A percentile compares a stretch with the other conserved stretches of the same genome.
These are phyloP conservation scores for Ascochyta clinopodiicola DNA, from an alignment of 2,329 filamentous ascomycete species.

Conservation along the genomic window DNA sequence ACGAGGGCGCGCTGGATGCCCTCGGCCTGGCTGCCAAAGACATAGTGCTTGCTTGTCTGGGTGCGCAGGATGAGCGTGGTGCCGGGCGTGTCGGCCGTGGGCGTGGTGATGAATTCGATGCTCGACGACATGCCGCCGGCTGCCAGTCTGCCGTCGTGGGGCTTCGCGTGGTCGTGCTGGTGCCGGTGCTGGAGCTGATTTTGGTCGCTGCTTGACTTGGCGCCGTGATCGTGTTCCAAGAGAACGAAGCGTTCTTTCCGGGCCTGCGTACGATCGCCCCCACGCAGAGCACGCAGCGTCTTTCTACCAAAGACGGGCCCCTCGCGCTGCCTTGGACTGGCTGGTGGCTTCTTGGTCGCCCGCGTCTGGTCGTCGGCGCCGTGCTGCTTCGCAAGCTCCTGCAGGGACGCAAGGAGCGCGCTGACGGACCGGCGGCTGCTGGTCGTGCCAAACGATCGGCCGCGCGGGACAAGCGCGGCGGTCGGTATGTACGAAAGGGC, in stretches of 20 bases:
- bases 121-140: constrained; percentile 69
- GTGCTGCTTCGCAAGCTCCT: neutral
- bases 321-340: neutral
- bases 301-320: neutral
- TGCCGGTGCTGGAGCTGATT: no score
- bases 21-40: constrained; percentile 83
- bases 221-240: constrained; percentile 16
- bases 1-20: constrained; percentile 80
- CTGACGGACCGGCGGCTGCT: neutral
- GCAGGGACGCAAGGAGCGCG: constrained; percentile 1
- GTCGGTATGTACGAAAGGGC: neutral
- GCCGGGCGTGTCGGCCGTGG: constrained; percentile 86
- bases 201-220: no score
- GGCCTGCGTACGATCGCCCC: neutral
- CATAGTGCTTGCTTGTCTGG: constrained; percentile 71
- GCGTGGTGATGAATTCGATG: constrained; percentile 78
- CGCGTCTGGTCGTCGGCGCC: neutral
- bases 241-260: neutral
- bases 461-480: neutral
- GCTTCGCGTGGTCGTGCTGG: neutral
- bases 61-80: constrained; percentile 80
- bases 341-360: neutral
- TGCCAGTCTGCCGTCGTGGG: neutral
- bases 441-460: constrained; percentile 1
- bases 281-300: neutral